These are phyloP conservation scores for Coniochaeta prunicola DNA, from an alignment of 2,329 filamentous ascomycete genomes.

Conservation along the genomic window DNA sequence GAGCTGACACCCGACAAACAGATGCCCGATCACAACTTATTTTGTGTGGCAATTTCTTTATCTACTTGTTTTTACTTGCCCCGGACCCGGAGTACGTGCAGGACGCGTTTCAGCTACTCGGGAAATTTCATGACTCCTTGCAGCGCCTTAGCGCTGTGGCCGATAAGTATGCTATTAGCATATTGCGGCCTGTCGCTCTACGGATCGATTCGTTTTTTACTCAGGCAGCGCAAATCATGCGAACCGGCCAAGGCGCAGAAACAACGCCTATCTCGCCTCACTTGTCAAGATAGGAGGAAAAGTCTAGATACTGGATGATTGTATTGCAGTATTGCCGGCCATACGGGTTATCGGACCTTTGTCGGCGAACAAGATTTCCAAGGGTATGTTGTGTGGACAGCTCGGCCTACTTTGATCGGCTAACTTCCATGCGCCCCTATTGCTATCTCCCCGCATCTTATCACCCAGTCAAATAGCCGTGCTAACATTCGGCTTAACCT, in stretches of 20 bases:
- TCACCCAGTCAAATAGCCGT: background rate
- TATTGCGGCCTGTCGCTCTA: conserved; percentile 27
- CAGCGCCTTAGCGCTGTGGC: conserved; percentile 24
- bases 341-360: background rate
- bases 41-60: conserved; percentile 38
- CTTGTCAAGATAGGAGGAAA: background rate
- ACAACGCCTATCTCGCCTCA: background rate
- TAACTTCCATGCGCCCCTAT: background rate
- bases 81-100: conserved; percentile 25
- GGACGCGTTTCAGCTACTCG: conserved; percentile 26
- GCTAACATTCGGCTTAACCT: background rate
- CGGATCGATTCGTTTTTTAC: conserved; percentile 32
- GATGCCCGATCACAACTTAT: conserved; percentile 36
- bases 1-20: conserved; percentile 7
- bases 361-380: background rate
- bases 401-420: background rate
- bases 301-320: background rate
- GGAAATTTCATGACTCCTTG: conserved; percentile 28
- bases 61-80: conserved; percentile 38
- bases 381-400: background rate
- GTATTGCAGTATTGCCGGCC: background rate
- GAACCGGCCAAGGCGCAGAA: background rate
- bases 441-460: conserved; percentile 1
- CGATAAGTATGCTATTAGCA: conserved; percentile 20
- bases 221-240: conserved; percentile 21